These are phyloP conservation scores for Neofusicoccum laricinum DNA, from an alignment of 2,329 filamentous ascomycete genomes.

Conservation along the genomic window DNA sequence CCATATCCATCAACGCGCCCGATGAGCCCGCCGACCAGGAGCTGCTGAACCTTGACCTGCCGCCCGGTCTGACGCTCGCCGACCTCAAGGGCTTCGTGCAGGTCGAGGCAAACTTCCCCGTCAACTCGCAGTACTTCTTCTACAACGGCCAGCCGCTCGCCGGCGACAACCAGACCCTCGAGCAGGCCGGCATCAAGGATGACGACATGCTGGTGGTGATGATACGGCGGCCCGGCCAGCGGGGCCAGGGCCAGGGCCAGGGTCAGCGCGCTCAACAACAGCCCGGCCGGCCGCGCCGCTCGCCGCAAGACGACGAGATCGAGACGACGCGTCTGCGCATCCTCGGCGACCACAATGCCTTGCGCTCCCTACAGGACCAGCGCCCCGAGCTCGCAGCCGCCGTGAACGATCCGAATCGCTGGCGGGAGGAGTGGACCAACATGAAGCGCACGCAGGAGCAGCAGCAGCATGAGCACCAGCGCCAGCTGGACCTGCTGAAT, in stretches of 20 bases:
- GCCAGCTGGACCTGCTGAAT: slow-evolving; percentile 81
- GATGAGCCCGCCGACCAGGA: slow-evolving; percentile 66
- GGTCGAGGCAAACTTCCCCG: slow-evolving; percentile 73
- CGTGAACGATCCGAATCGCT: slow-evolving; percentile 71
- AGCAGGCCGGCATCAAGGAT: slow-evolving; percentile 76
- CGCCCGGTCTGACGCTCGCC: slow-evolving; percentile 76
- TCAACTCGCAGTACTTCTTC: slow-evolving; percentile 76
- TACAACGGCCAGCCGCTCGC: slow-evolving; percentile 81
- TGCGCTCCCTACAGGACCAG: slow-evolving; percentile 67
- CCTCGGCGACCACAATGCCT: slow-evolving; percentile 71
- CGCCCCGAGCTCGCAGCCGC: slow-evolving; percentile 75
- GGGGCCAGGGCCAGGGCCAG: background rate
- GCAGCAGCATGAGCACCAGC: slow-evolving; percentile 64
- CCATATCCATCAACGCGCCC: slow-evolving; percentile 76
- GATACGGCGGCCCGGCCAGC: slow-evolving; percentile 46
- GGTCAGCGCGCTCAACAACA: background rate
- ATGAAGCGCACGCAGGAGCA: slow-evolving; percentile 69
- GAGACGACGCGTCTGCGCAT: slow-evolving; percentile 82
- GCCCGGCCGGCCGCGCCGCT: background rate
- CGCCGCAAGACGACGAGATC: slow-evolving; percentile 49
- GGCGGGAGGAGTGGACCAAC: slow-evolving; percentile 68
- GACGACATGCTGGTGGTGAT: slow-evolving; percentile 92
- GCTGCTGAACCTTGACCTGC: slow-evolving; percentile 78
- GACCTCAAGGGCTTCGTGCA: slow-evolving; percentile 86
- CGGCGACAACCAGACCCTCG: slow-evolving; percentile 76